Evolutionary conservation across 768 basidiomycete species (phyloP).

Genomic region (Suillus spraguei): DNA sequence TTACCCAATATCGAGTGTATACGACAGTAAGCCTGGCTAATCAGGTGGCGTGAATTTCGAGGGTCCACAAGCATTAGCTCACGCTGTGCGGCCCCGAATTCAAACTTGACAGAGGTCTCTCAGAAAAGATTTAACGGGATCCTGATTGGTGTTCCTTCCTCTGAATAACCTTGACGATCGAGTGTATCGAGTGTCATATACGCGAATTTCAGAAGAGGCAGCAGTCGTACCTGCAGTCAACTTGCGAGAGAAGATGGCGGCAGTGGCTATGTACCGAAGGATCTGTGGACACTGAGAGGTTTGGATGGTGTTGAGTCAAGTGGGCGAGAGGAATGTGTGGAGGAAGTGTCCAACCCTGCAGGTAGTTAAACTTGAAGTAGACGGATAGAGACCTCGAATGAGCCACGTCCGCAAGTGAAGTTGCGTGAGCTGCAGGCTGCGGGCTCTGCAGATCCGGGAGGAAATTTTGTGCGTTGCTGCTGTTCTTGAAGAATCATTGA

Average conservation of each 20-base stretch:
- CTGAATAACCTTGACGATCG: conserved; percentile 92
- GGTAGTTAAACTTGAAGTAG: conserved; percentile 85
- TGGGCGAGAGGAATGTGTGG: conserved; percentile 88
- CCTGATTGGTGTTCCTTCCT: conserved; percentile 88
- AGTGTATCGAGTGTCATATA: conserved; percentile 82
- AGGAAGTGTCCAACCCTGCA: conserved; percentile 85
- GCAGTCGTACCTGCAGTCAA: conserved; percentile 50
- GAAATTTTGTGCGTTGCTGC: not conserved
- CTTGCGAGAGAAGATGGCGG: conserved; percentile 90
- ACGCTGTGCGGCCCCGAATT: conserved; percentile 93
- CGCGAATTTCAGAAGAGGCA: conserved; percentile 50
- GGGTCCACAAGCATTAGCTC: conserved; percentile 75
- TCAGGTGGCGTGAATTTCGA: conserved; percentile 96
- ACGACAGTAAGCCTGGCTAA: conserved; percentile 87
- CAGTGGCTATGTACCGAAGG: conserved; percentile 90
- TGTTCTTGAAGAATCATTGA: not conserved
- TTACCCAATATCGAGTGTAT: conserved; percentile 92
- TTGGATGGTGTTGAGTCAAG: conserved; percentile 98
- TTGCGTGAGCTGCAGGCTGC: no score
- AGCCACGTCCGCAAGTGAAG: conserved; percentile 89
- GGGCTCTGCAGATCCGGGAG: no score
- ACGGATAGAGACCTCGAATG: conserved; percentile 93
- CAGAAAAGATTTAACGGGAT: conserved; percentile 91
- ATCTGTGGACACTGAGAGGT: conserved; percentile 88
- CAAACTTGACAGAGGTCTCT: conserved; percentile 91